Conservation (phyloP, 169 alveolate species). For the Plasmodium vinckei region DNA sequence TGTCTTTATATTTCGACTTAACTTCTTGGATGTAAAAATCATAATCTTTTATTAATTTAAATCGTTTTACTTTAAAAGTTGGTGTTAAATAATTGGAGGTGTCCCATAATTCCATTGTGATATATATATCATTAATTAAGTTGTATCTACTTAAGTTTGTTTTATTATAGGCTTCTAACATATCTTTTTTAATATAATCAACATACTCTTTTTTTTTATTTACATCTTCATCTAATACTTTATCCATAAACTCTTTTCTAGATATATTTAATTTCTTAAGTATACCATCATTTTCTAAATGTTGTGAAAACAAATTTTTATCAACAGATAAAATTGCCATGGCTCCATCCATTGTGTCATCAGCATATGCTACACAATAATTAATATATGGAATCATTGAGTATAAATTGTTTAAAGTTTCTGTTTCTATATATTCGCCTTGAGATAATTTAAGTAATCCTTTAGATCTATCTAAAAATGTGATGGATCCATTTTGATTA, state of each 20-base stretch:
- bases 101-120: constrained; percentile 32
- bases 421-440: constrained; percentile 94
- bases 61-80: constrained; percentile 33
- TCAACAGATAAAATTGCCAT: constrained; percentile 39
- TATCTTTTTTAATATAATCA: constrained; percentile 33
- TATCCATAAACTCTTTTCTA: constrained; percentile 3
- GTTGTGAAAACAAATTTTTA: constrained; percentile 22
- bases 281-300: constrained; percentile 17
- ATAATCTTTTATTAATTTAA: constrained; percentile 36
- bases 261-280: neutral
- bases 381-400: constrained; percentile 27
- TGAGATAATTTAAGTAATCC: constrained; percentile 95
- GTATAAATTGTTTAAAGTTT: constrained; percentile 29
- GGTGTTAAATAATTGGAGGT: constrained; percentile 54
- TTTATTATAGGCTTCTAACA: constrained; percentile 30
- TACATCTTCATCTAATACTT: constrained; percentile 1
- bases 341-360: constrained; percentile 67
- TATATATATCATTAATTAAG: constrained; percentile 18
- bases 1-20: neutral
- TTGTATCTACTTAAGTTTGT: constrained; percentile 49
- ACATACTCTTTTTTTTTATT: constrained; percentile 12
- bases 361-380: constrained; percentile 69
- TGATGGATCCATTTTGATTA: constrained; percentile 89
- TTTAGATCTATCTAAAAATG: constrained; percentile 95
- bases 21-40: constrained; percentile 12